Evolutionary conservation across 257 asterid species (phyloP), one percentile per base, ranked within the genome.

Genomic region (Scutellaria minor): DNA sequence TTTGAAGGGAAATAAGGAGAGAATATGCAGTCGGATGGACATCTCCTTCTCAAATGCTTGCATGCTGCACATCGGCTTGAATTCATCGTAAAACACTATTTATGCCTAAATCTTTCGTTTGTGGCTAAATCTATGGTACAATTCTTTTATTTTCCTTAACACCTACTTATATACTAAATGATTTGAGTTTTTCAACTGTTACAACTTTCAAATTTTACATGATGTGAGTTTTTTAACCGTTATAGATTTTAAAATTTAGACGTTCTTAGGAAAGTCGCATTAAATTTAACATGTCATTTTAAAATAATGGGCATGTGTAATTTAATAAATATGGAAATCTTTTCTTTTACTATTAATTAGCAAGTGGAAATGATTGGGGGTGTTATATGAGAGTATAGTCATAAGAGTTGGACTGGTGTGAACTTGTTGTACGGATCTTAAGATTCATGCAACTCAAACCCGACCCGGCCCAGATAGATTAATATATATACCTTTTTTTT

Each of bases 11-110:
- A 92, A 53, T 85, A 87, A 22, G 93, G 90, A 7, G 96, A 66
- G 65, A 90, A 83, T 65, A 90, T 83, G 78, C 97, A 88, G 52
- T 84, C 87, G 2, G 96, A 78, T 54, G 89, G 85, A 60, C 93
- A 90, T 66, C 84, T 82, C 59, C 91, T 84, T 69, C 93, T 83
- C 78, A 88, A 73, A 70, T 87, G 88, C 73, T 83, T 88, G 87
- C 97, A 92, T 6, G 85, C 97, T 10, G 96, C 97, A 66, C 96
- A 92, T 3, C 96, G 87, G 13, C 76, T 70, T 3, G 91, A 84
- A 71, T 66, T 74, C 88, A 85, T 77, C 35, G 3, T 31, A 15
- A 9, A 1, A 54, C 3, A 18, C 37, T 3, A 20, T 54, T 12
- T 53, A 53, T 53, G 37, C 27, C 27, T 20, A 14, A 6, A 14